phyloP scores from a whole-genome alignment of 2,329 filamentous ascomycete species.

The Alternaria arborescens region DNA sequence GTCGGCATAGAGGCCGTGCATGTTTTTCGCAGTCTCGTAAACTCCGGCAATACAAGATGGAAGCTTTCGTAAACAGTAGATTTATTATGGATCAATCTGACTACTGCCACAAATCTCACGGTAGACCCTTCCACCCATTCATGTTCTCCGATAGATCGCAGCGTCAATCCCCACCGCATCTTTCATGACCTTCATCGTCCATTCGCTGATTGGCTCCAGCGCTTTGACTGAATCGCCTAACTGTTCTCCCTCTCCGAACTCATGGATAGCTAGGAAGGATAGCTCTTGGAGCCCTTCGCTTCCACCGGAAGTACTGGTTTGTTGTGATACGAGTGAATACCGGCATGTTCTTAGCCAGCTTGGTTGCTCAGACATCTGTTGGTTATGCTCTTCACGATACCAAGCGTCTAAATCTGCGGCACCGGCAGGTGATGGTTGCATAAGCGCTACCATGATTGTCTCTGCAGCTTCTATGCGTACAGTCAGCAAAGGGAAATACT shows the following conservation, averaged over 20 bases:
- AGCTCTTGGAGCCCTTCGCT: conserved; percentile 20
- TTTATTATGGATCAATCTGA: not conserved
- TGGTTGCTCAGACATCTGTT: conserved; percentile 43
- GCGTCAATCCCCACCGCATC: conserved; percentile 39
- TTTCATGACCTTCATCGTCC: conserved; percentile 41
- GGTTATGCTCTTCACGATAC: conserved; percentile 46
- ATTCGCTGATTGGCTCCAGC: conserved; percentile 41
- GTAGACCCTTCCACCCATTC: not conserved
- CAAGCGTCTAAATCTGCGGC: conserved; percentile 40
- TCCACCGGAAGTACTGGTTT: conserved; percentile 5
- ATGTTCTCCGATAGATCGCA: conserved; percentile 35
- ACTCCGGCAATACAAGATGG: not conserved
- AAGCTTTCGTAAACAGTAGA: not conserved
- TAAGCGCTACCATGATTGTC: conserved; percentile 36
- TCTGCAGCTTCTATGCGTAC: not conserved
- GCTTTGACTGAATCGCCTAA: conserved; percentile 38
- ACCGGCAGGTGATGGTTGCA: conserved; percentile 34
- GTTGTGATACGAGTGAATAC: conserved; percentile 27
- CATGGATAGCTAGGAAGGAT: conserved; percentile 40
- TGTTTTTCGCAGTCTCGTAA: not conserved
- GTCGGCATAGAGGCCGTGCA: not conserved
- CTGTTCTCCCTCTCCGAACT: conserved; percentile 39
- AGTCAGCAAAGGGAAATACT: not conserved
- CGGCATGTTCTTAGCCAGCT: conserved; percentile 39
- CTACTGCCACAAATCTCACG: not conserved